Percentiles rank a stretch among this genome's conserved stretches.
These are phyloP conservation scores for Cytospora schulzeri DNA, from an alignment of 2,329 filamentous ascomycete species.

Conservation along the genomic window DNA sequence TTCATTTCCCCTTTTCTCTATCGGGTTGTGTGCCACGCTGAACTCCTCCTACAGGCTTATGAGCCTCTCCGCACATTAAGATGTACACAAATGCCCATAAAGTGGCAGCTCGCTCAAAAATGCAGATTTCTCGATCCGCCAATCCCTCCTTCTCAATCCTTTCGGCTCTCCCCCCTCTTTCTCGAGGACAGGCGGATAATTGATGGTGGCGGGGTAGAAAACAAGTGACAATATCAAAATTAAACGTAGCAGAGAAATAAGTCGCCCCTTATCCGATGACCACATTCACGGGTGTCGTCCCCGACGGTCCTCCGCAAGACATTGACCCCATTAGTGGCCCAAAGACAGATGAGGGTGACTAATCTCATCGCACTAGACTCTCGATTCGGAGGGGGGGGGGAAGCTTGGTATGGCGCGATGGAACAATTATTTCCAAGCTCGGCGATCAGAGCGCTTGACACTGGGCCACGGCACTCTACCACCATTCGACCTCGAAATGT, in stretches of 20 bases:
- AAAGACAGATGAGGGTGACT: background rate
- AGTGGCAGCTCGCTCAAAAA: background rate
- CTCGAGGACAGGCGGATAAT: background rate
- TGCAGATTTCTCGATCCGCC: background rate
- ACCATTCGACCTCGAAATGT: background rate
- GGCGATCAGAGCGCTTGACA: background rate
- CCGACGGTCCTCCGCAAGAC: background rate
- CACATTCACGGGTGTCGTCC: background rate
- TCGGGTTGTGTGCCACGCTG: background rate
- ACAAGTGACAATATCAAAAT: background rate
- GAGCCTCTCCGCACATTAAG: background rate
- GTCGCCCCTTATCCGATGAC: background rate
- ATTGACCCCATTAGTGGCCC: background rate
- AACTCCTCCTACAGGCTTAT: background rate
- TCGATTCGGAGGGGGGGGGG: background rate
- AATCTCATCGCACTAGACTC: background rate
- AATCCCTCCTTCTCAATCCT: background rate
- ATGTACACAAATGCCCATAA: background rate
- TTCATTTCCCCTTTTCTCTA: background rate
- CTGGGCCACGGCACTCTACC: background rate
- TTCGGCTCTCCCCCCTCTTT: background rate
- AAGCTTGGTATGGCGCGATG: background rate
- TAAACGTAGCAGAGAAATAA: too few species aligned
- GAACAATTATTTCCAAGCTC: background rate
- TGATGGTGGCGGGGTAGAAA: background rate